Conservation (phyloP, 352 stramenopile genomes). For the Saprolegnia diclina region DNA sequence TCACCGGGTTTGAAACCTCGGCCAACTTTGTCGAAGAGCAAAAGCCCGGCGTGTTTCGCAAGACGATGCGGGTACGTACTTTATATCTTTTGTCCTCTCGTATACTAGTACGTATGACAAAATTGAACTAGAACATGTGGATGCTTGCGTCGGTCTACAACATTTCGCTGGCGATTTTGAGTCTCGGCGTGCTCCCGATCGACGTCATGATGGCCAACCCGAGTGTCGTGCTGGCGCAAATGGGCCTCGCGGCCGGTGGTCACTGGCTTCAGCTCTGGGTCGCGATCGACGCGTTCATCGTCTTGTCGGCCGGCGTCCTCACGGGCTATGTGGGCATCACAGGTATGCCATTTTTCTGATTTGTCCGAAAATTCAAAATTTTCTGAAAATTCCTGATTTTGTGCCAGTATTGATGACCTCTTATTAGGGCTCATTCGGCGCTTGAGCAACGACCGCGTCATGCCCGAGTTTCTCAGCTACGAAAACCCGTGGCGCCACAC, state of each 20-base stretch:
- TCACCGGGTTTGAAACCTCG: slow-evolving; percentile 88
- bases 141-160: slow-evolving; percentile 82
- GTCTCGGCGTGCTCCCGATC: slow-evolving; percentile 73
- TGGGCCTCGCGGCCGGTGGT: slow-evolving; percentile 47
- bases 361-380: too few species aligned
- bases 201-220: slow-evolving; percentile 62
- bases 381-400: too few species aligned
- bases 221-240: slow-evolving; percentile 69
- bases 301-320: slow-evolving; percentile 81
- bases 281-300: slow-evolving; percentile 83
- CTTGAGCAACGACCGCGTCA: slow-evolving; percentile 70
- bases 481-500: slow-evolving; percentile 68
- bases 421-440: slow-evolving; percentile 54
- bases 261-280: slow-evolving; percentile 40
- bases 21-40: slow-evolving; percentile 90
- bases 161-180: slow-evolving; percentile 73
- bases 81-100: slow-evolving; percentile 24
- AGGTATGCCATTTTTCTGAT: slow-evolving; percentile 29
- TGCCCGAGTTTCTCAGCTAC: slow-evolving; percentile 51
- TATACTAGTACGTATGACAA: slow-evolving; percentile 75
- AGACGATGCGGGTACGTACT: slow-evolving; percentile 81
- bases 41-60: slow-evolving; percentile 73
- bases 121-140: slow-evolving; percentile 81
- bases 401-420: too few species aligned
- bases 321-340: slow-evolving; percentile 89